Conservation (phyloP, 2,329 filamentous ascomycete species). For the Calonectria crousiana region DNA sequence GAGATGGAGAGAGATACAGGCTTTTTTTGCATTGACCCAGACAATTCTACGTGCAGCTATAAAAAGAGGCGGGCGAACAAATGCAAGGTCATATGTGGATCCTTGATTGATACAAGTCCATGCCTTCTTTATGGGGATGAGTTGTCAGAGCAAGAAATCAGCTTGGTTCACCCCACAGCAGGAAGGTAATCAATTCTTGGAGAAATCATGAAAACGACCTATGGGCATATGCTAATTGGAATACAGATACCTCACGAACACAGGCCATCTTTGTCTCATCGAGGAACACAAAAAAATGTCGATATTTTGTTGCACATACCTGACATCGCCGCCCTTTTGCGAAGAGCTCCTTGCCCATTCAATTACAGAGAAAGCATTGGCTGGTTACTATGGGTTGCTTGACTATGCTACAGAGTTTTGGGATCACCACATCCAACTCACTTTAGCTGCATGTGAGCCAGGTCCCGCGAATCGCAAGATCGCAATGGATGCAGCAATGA, state of each 20-base stretch:
- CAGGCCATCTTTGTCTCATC: not conserved
- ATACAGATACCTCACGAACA: not conserved
- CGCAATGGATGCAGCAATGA: not conserved
- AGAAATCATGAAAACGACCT: not conserved
- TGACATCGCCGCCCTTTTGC: not conserved
- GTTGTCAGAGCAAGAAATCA: not conserved
- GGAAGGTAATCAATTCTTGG: not conserved
- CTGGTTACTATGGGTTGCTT: not conserved
- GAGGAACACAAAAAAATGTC: not conserved
- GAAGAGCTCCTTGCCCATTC: not conserved
- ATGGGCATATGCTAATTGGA: not conserved
- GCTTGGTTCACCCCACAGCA: not conserved
- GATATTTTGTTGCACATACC: not conserved
- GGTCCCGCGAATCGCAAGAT: not conserved
- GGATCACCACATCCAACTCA: not conserved
- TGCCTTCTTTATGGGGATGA: not conserved
- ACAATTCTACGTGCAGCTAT: not conserved
- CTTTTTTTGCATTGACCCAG: not conserved
- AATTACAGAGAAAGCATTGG: not conserved
- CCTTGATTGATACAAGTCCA: not conserved
- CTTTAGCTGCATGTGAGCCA: not conserved
- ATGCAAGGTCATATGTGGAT: not conserved
- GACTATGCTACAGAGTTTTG: not conserved
- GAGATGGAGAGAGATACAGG: not conserved
- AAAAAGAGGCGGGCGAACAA: not conserved